phyloP scores from a whole-genome alignment of 495 filamentous ascomycete species.

The Aspergillus avenaceus region DNA sequence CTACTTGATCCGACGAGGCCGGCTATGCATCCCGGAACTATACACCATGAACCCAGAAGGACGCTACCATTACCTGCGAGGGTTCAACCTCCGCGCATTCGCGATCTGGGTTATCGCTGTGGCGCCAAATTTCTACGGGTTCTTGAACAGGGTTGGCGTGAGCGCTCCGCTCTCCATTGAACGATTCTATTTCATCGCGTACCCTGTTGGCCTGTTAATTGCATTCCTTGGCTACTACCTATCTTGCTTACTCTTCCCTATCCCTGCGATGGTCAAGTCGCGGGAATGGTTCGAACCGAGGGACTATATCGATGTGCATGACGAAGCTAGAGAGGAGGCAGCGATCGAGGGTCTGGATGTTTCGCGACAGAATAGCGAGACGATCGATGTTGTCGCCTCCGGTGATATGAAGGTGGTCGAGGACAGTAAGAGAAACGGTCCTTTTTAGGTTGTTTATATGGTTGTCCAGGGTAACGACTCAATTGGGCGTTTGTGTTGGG shows the following conservation, averaged over 20 bases:
- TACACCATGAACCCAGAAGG: constrained; percentile 19
- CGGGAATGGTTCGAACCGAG: neutral
- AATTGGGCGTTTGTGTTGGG: no score
- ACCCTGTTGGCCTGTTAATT: constrained; percentile 25
- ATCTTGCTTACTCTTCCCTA: constrained; percentile 3
- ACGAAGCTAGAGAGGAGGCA: neutral
- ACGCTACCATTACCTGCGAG: constrained; percentile 18
- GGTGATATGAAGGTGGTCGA: no score
- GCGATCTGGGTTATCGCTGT: constrained; percentile 23
- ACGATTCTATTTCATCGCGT: constrained; percentile 33
- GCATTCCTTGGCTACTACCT: constrained; percentile 24
- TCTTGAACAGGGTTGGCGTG: constrained; percentile 35
- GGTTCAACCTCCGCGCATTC: constrained; percentile 24
- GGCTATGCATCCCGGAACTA: constrained; percentile 21
- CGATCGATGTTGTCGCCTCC: no score
- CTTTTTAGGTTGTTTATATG: no score
- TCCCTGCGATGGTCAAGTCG: neutral
- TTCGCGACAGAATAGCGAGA: no score
- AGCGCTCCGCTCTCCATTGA: constrained; percentile 22
- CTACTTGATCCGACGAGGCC: constrained; percentile 26
- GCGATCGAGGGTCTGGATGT: neutral
- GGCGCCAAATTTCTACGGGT: constrained; percentile 32
- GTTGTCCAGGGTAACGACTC: no score
- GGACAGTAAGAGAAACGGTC: no score
- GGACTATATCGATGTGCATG: neutral